Percentiles rank a stretch among this genome's conserved stretches.
Evolutionary conservation across 1,139 yeast genomes (phyloP).

Genomic region (Williopsis jadinii): DNA sequence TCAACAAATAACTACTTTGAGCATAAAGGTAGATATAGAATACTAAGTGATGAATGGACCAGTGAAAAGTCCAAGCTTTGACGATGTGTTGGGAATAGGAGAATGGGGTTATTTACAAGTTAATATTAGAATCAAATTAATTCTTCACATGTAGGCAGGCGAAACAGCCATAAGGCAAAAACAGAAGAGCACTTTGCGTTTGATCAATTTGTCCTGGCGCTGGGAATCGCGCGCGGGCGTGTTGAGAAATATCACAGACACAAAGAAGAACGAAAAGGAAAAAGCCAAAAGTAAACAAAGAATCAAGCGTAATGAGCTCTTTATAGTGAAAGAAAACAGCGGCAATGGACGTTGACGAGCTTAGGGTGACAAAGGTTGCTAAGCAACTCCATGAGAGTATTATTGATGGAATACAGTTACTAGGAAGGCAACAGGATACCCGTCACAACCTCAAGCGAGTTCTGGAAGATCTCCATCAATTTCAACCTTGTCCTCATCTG

Average conservation of each 20-base stretch:
- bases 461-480: slow-evolving; percentile 31
- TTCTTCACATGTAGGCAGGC: too few species aligned
- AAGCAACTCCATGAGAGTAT: slow-evolving; percentile 13
- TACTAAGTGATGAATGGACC: slow-evolving; percentile 14
- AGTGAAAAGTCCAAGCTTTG: not conserved
- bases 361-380: slow-evolving; percentile 23
- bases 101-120: too few species aligned
- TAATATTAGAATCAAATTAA: too few species aligned
- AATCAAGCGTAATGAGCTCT: too few species aligned
- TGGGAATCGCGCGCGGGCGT: too few species aligned
- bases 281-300: not conserved
- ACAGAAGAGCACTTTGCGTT: too few species aligned
- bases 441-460: slow-evolving; percentile 3
- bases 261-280: not conserved
- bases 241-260: too few species aligned
- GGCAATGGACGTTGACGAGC: slow-evolving; percentile 25
- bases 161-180: too few species aligned
- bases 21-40: slow-evolving; percentile 10
- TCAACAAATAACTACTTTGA: slow-evolving; percentile 13
- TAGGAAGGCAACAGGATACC: not conserved
- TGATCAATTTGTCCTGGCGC: too few species aligned
- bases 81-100: too few species aligned
- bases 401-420: not conserved
- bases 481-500: slow-evolving; percentile 50
- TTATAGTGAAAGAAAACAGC: too few species aligned